Evolutionary conservation across 2,329 filamentous ascomycete genomes (phyloP), one percentile per base, ranked within the genome.

Genomic region (Paraphoma sp.): DNA sequence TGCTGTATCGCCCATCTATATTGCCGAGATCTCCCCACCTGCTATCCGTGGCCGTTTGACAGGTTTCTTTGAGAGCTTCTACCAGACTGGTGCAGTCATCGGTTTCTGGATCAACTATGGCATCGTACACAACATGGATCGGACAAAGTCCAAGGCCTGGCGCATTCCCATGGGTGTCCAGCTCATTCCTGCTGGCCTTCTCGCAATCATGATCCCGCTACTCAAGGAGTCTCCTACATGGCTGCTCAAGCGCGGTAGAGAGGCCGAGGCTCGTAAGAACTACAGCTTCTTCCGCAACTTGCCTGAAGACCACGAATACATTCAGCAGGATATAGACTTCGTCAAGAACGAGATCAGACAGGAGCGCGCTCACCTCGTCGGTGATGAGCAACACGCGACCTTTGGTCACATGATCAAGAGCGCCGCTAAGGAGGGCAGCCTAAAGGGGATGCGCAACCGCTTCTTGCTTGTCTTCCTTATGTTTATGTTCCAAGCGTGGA

Each of bases 31-130:
- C 16, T 69, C 85, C 0, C 87, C 87, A 4, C 86, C 86, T 0
- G 85, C 87, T 6, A 83, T 89, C 45, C 83, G 87, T 61, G 87
- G 87, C 16, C 82, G 86, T 6, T 79, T 90, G 0, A 86, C 89
- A 17, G 87, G 87, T 47, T 82, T 89, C 52, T 89, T 88, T 73
- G 87, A 89, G 68, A 78, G 89, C 1, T 84, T 86, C 44, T 88
- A 85, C 78, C 87, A 89, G 73, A 79, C 84, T 0, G 84, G 88
- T 29, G 87, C 86, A n/a, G 73, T 77, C 50, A 69, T 76, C 14
- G 74, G 76, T 4, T 78, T 78, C 56, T 78, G 76, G 77, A 75
- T 78, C 58, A 78, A 78, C 57, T 79, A 79, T 46, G 72, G 70
- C 5, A 73, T 78, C 28, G 72, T 75, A 2, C 66, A 74, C 49